Evolutionary conservation across 306 rosid species (phyloP), one percentile per base, ranked within the genome.

Genomic region (Datisca glomerata): DNA sequence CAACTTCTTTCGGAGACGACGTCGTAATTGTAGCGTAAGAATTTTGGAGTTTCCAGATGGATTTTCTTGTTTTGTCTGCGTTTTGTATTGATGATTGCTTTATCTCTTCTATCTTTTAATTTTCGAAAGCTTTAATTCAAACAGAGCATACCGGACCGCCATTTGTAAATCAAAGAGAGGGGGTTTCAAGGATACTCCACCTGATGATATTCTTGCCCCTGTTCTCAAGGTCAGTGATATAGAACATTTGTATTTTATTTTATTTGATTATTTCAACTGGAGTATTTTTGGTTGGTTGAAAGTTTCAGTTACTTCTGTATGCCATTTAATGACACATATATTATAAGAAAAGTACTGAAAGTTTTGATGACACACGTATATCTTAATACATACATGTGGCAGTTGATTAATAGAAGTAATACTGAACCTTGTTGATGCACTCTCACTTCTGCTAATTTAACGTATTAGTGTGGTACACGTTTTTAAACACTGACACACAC

Each of bases 161-260:
- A 74, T 89, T 40, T 89, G 97, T 65, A 89, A 75, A 59, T 65
- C 97, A 34, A 83, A 72, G 63, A 81, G 79, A 35, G 97, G 95
- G 11, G 73, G 83, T 37, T 83, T 83, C 60, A 89, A 89, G 80
- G 93, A 89, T 63, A 74, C 97, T 34, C 74, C 63, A 43, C 75
- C 89, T 3, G 97, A 89, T 72, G 94, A 89, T 69, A 68, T 83
- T 21, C 82, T 89, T 54, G 83, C 91, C 16, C 24, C 94, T 15
- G 97, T 83, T 57, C 64, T 89, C 18, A 77, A 83, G 93, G 97
- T 80, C 28, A 23, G 17, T 35, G 17, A 31, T 4, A 8, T 8
- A 8, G 35, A 2, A 31, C 12, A 31, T 31, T 4, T 4, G 8
- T 12, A 2, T 28, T 6, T 28, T 28, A 28, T 4, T 28, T 28